Conservation (phyloP, 495 filamentous ascomycete species). For the Podospora sp. region DNA sequence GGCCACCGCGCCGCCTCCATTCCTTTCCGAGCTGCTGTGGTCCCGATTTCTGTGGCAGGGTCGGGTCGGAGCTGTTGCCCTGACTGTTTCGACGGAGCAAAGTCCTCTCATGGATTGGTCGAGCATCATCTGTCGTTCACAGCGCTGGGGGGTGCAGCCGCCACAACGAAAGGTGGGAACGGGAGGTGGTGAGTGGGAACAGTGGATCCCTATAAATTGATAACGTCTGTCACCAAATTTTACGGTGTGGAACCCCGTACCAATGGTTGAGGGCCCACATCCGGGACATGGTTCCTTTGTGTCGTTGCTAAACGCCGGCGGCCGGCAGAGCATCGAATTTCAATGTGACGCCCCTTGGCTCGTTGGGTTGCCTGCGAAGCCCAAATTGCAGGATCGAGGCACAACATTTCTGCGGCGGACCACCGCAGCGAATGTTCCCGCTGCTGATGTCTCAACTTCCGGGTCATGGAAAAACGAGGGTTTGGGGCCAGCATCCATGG, state of each 20-base stretch:
- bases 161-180: slow-evolving; percentile 12
- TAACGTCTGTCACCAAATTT: slow-evolving; percentile 32
- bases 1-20: neutral
- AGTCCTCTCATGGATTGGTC: slow-evolving; percentile 4
- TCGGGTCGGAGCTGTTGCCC: slow-evolving; percentile 4
- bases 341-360: neutral
- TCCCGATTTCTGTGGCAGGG: neutral
- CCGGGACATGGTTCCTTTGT: slow-evolving; percentile 9
- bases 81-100: neutral
- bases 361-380: neutral
- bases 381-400: slow-evolving; percentile 19
- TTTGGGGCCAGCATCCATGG: neutral
- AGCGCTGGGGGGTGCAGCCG: neutral
- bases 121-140: neutral
- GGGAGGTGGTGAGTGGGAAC: slow-evolving; percentile 16
- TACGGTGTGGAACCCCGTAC: slow-evolving; percentile 29
- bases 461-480: neutral
- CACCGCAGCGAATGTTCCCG: slow-evolving; percentile 2
- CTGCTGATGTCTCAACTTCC: neutral
- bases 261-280: slow-evolving; percentile 25
- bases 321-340: slow-evolving; percentile 10
- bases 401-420: slow-evolving; percentile 8
- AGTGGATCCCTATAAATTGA: slow-evolving; percentile 21
- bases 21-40: slow-evolving; percentile 10
- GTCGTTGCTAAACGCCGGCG: slow-evolving; percentile 15